Percentiles rank a stretch among this genome's conserved stretches.
Evolutionary conservation across 495 filamentous ascomycete genomes (phyloP).

Genomic region (Sporormia fimetaria): DNA sequence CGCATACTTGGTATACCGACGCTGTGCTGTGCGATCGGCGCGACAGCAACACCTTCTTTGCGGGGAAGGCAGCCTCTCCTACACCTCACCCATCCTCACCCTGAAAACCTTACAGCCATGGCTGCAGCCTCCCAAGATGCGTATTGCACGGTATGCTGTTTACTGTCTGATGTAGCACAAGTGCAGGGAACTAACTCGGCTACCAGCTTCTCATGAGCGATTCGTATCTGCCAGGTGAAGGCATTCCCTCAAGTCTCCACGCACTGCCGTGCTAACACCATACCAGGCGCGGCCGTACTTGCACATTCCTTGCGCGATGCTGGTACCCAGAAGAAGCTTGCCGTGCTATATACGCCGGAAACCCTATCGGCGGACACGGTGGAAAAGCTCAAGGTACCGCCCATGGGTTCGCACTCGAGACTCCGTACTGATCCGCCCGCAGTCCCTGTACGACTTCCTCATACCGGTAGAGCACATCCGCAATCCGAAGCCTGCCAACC

Average conservation of each 20-base stretch:
- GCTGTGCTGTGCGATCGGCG: too few species aligned
- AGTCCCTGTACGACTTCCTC: constrained; percentile 81
- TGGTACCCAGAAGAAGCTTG: constrained; percentile 75
- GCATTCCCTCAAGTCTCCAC: background rate
- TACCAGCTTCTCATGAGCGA: constrained; percentile 78
- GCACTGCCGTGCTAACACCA: constrained; percentile 9
- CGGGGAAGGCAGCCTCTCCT: too few species aligned
- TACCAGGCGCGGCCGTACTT: constrained; percentile 74
- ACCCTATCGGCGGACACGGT: constrained; percentile 60
- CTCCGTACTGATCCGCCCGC: constrained; percentile 4
- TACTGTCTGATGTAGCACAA: constrained; percentile 4
- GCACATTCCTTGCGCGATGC: constrained; percentile 91
- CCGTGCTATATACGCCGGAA: constrained; percentile 69
- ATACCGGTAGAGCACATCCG: constrained; percentile 71
- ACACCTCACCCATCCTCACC: too few species aligned
- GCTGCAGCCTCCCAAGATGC: too few species aligned
- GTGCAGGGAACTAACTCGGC: constrained; percentile 24
- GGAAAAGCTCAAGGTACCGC: constrained; percentile 59
- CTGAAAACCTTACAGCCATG: too few species aligned
- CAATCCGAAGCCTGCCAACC: constrained; percentile 66
- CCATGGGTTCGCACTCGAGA: background rate
- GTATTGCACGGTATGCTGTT: constrained; percentile 45
- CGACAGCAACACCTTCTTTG: too few species aligned
- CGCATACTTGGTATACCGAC: too few species aligned
- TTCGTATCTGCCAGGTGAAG: constrained; percentile 72